phyloP scores from a whole-genome alignment of 495 filamentous ascomycete species.

The Penicillium soppii region DNA sequence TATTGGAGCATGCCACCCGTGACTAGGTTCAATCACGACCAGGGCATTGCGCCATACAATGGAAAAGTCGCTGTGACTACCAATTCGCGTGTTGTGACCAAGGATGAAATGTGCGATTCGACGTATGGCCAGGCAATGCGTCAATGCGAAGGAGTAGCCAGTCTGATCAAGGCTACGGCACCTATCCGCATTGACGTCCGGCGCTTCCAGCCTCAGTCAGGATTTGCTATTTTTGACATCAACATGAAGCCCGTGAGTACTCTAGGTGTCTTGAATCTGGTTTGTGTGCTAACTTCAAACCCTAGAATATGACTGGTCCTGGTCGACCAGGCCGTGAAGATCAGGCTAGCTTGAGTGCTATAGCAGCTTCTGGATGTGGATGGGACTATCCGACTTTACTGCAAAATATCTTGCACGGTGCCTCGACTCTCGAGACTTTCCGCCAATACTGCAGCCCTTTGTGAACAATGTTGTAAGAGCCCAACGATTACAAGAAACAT shows the following conservation, averaged over 20 bases:
- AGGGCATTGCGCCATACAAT: slow-evolving; percentile 36
- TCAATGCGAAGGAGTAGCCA: slow-evolving; percentile 32
- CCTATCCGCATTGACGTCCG: slow-evolving; percentile 37
- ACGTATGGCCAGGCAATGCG: slow-evolving; percentile 20
- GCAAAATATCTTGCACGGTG: slow-evolving; percentile 18
- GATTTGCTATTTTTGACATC: slow-evolving; percentile 44
- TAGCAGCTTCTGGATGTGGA: slow-evolving; percentile 23
- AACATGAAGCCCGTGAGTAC: slow-evolving; percentile 43
- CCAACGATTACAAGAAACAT: neutral
- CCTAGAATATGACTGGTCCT: slow-evolving; percentile 33
- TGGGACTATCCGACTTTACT: slow-evolving; percentile 29
- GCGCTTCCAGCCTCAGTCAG: slow-evolving; percentile 19
- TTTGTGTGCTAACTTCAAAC: neutral
- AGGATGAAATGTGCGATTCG: slow-evolving; percentile 16
- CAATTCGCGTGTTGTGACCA: slow-evolving; percentile 25
- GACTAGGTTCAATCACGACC: slow-evolving; percentile 34
- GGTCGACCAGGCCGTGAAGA: slow-evolving; percentile 31
- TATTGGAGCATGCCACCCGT: slow-evolving; percentile 38
- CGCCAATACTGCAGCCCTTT: slow-evolving; percentile 21
- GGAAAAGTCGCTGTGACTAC: slow-evolving; percentile 33
- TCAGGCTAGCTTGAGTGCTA: slow-evolving; percentile 28
- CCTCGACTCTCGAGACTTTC: slow-evolving; percentile 14
- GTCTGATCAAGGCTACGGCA: slow-evolving; percentile 27
- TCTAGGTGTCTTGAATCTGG: neutral
- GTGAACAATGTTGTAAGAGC: neutral